Evolutionary conservation across 768 basidiomycete genomes (phyloP).

Genomic region (Naganishia kalamii): DNA sequence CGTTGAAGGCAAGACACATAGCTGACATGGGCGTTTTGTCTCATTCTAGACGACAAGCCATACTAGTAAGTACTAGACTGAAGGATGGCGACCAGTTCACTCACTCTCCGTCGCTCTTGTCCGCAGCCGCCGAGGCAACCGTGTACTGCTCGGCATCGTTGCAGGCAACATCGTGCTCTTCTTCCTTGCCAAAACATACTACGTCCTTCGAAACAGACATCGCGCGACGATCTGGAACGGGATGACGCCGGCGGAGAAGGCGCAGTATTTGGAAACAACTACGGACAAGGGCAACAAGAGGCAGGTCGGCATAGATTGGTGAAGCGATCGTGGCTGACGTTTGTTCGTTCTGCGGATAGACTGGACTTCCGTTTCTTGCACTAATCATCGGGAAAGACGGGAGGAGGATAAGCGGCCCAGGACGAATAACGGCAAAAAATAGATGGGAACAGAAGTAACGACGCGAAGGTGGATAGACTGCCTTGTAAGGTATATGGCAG

Average conservation of each 20-base stretch:
- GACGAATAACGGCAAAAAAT: no score
- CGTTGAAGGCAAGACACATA: not conserved
- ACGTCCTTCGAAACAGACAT: conserved; percentile 52
- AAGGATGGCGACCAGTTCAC: not conserved
- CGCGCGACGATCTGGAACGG: conserved; percentile 55
- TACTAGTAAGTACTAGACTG: conserved; percentile 12
- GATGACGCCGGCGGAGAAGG: conserved; percentile 54
- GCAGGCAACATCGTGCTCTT: conserved; percentile 57
- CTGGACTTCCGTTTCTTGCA: no score
- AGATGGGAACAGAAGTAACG: no score
- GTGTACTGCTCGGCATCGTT: conserved; percentile 55
- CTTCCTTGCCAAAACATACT: conserved; percentile 55
- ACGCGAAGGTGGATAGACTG: no score
- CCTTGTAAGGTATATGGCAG: no score
- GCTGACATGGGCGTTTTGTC: not conserved
- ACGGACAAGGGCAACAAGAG: conserved; percentile 50
- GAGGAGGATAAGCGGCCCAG: no score
- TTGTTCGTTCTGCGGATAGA: no score
- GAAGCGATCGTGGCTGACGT: no score
- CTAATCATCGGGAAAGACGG: no score
- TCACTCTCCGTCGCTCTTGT: not conserved
- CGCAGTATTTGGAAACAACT: conserved; percentile 57
- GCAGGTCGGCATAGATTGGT: not conserved
- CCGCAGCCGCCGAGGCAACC: conserved; percentile 54
- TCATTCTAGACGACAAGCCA: conserved; percentile 8